Base-by-base conservation (phyloP, 1,139 yeast species). In the Debaryomyces udenii region DNA sequence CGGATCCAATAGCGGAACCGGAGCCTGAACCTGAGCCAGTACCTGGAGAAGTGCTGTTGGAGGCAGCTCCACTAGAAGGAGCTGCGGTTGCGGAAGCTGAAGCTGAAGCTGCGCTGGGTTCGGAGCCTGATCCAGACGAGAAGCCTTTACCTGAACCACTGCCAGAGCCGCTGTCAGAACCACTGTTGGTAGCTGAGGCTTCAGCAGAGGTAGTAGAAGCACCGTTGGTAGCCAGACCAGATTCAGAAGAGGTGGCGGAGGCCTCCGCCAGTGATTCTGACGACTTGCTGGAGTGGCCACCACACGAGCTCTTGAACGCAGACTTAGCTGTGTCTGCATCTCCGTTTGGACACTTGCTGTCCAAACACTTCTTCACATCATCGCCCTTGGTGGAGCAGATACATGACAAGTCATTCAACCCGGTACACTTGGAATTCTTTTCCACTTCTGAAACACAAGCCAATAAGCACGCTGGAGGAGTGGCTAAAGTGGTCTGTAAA, bases 391-490 rank as follows among this genome's bases (percentile, higher is more conserved):
- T 66, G 33, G 75, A 65, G 66, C 93, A 84, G 53, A 86, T 68
- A 72, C 96, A 87, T 39, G 64, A 54, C 49, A 86, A 70, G 59
- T 83, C 81, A 59, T 76, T 77, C 61, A 87, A 68, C 43, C 81
- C 71, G 44, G 68, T 53, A 64, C 91, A 83, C 36, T 69, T 56
- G 38, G 80, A 66, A n/a, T 61, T 53, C 60, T 76, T 78, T 53
- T 79, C 73, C 40, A 85, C 90, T 56, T 80, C 76, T 42, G 86
- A 76, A 45, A 86, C 93, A 78, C 96, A 89, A 36, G 96, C 95
- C 62, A 89, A 74, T 52, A 89, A 71, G 73, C 96, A 89, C 31
- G 96, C 96, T 49, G 94, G 94, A 40, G 96, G 93, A 43, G 93
- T 73, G 44, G 94, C 94, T 38, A 77, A 64, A 34, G 72, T 79